A percentile compares a stretch with the other conserved stretches of the same genome.
Conservation (phyloP, 2,329 filamentous ascomycete species). For the Dactylellina drechsleri region DNA sequence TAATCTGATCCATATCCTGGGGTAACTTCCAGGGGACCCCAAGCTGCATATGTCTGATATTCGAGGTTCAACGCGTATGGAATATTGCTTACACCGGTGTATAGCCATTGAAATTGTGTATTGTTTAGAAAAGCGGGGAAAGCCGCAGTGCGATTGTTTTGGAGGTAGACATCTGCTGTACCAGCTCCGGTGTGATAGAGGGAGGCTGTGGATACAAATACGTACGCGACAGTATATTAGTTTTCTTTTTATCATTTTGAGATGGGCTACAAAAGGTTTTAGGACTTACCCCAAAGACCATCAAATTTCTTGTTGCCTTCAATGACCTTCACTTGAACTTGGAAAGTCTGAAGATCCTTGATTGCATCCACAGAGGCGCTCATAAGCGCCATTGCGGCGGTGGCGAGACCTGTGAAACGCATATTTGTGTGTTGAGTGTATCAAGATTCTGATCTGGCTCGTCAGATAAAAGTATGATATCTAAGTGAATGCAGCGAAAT, state of each 20-base stretch:
- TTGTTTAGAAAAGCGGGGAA: constrained; percentile 40
- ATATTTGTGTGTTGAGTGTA: constrained; percentile 9
- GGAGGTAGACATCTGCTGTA: constrained; percentile 39
- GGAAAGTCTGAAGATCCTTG: constrained; percentile 25
- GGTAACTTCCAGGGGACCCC: constrained; percentile 36
- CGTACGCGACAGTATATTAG: constrained; percentile 1
- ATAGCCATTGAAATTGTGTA: constrained; percentile 48
- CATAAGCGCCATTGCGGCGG: constrained; percentile 20
- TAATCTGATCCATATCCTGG: constrained; percentile 36
- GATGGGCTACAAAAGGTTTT: background rate
- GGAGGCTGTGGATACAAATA: constrained; percentile 7
- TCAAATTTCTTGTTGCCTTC: constrained; percentile 42
- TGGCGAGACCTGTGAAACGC: constrained; percentile 27
- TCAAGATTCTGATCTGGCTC: too few relatives aligned
- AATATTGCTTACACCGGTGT: constrained; percentile 30
- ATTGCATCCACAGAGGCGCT: constrained; percentile 34
- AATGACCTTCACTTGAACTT: constrained; percentile 36
- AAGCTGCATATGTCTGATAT: constrained; percentile 37
- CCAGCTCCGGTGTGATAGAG: constrained; percentile 44
- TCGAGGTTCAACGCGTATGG: constrained; percentile 32
- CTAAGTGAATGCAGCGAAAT: background rate
- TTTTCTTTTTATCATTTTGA: background rate
- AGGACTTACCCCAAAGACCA: constrained; percentile 42
- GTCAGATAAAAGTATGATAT: constrained; percentile 1
- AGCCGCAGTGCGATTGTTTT: constrained; percentile 27